phyloP scores from a whole-genome alignment of 805 yeast species.

The Saccharomyces paradoxus region DNA sequence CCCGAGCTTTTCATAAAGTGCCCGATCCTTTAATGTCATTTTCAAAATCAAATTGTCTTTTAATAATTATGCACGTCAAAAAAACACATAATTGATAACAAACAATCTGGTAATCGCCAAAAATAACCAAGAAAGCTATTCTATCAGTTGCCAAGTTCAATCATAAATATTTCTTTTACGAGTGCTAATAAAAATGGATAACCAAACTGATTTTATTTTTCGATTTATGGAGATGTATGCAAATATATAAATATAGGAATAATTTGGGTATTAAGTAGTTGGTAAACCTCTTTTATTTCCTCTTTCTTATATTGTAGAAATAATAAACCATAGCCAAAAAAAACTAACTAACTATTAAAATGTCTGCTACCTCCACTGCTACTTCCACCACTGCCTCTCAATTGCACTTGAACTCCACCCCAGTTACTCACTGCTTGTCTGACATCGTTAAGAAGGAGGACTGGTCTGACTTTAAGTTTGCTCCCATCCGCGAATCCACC shows the following conservation, averaged over 20 bases:
- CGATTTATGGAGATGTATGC: background rate
- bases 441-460: constrained; percentile 33
- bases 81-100: background rate
- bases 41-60: background rate
- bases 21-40: background rate
- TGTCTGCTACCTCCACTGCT: constrained; percentile 10
- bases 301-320: background rate
- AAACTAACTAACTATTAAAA: background rate
- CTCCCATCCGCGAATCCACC: constrained; percentile 69
- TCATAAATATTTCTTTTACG: background rate
- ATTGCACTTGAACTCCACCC: constrained; percentile 13
- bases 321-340: background rate
- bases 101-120: background rate
- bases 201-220: background rate
- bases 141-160: background rate
- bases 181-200: background rate
- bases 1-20: background rate
- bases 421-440: constrained; percentile 24
- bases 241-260: background rate
- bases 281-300: background rate
- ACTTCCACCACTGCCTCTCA: constrained; percentile 8
- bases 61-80: background rate
- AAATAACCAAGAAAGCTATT: background rate
- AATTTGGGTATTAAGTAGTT: background rate
- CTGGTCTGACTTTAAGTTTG: constrained; percentile 62